Conservation (phyloP, 345 rosid genomes). For the Bruguiera gymnorhiza region DNA sequence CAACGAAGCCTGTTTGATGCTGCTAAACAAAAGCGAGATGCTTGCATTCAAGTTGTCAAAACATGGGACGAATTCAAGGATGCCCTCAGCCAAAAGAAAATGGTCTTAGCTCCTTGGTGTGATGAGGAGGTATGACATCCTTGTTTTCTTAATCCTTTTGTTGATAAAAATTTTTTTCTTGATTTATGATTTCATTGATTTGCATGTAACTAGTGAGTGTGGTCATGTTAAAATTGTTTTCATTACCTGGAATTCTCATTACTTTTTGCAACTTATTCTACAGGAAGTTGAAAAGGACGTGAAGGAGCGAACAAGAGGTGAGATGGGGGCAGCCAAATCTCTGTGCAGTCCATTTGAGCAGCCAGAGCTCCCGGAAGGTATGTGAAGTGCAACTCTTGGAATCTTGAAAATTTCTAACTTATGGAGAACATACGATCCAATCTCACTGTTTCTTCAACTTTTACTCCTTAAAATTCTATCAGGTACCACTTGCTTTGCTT, state of each 20-base stretch:
- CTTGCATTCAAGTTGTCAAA: slow-evolving; percentile 55
- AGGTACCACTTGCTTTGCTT: slow-evolving; percentile 86
- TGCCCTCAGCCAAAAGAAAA: slow-evolving; percentile 69
- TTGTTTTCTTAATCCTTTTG: neutral
- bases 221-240: neutral
- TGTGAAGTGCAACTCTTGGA: neutral
- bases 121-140: slow-evolving; percentile 66
- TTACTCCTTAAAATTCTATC: slow-evolving; percentile 5
- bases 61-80: slow-evolving; percentile 85
- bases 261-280: neutral
- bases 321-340: slow-evolving; percentile 87
- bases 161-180: neutral
- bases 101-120: slow-evolving; percentile 99
- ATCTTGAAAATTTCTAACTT: no score
- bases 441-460: neutral
- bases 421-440: no score
- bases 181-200: neutral
- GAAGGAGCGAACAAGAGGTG: slow-evolving; percentile 84
- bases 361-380: slow-evolving; percentile 85
- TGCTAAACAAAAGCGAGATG: slow-evolving; percentile 72
- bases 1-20: slow-evolving; percentile 61
- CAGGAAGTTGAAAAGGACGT: slow-evolving; percentile 94
- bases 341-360: slow-evolving; percentile 94
- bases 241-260: neutral
- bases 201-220: neutral